Evolutionary conservation across 1,284 basidiomycete species (phyloP).

Genomic region (Marasmius sp.): DNA sequence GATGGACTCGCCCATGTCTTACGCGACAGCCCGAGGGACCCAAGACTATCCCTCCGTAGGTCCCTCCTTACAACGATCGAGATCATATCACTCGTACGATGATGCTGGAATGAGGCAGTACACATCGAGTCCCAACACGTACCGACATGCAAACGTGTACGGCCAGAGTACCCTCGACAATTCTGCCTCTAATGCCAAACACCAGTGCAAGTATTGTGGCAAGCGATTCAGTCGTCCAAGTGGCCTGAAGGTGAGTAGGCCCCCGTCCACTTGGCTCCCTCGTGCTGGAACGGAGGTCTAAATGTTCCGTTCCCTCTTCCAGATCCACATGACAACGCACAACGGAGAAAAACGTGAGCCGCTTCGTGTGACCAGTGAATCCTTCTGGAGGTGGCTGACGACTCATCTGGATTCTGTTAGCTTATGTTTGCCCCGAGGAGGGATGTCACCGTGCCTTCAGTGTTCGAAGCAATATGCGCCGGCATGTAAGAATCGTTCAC

Average conservation of each 20-base stretch:
- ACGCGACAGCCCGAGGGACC: background rate
- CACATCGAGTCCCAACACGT: slow-evolving; percentile 9
- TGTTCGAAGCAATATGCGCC: slow-evolving; percentile 58
- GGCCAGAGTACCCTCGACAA: slow-evolving; percentile 8
- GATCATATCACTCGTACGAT: background rate
- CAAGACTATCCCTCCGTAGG: background rate
- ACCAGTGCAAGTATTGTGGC: slow-evolving; percentile 51
- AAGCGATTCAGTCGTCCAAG: slow-evolving; percentile 57
- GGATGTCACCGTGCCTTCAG: slow-evolving; percentile 54
- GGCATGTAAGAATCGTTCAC: slow-evolving; percentile 37
- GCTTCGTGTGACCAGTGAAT: background rate
- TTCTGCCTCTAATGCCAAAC: slow-evolving; percentile 18
- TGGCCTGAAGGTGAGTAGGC: slow-evolving; percentile 43
- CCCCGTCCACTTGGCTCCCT: slow-evolving; percentile 3
- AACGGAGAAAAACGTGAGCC: slow-evolving; percentile 57
- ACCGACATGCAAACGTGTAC: slow-evolving; percentile 9
- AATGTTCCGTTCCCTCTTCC: slow-evolving; percentile 5
- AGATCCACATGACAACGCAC: slow-evolving; percentile 59
- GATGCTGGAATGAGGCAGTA: slow-evolving; percentile 4
- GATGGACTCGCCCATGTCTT: background rate
- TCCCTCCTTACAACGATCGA: background rate
- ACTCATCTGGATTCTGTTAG: slow-evolving; percentile 25
- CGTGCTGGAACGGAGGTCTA: slow-evolving; percentile 3
- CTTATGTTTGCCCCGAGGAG: slow-evolving; percentile 50
- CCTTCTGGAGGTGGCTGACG: background rate